Evolutionary conservation across 352 stramenopile species (phyloP), one percentile per base, ranked within the genome.

Genomic region (Phytophthora megakarya): DNA sequence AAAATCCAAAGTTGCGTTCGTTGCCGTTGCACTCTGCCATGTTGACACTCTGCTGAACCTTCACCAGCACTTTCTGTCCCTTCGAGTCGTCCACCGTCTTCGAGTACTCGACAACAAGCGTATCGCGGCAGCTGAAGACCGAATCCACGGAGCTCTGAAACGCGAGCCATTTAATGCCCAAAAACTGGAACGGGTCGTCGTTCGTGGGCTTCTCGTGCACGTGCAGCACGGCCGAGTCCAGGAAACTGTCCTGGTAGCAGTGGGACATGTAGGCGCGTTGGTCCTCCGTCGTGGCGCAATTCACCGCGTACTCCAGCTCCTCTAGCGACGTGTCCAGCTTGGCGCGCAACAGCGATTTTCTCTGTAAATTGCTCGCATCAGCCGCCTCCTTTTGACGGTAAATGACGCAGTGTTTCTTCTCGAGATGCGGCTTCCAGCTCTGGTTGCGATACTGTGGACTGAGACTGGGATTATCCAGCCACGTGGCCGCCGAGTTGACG

Each of bases 181-280:
- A 58, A 44, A 90, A 91, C 45, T 72, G 78, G 64, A 89, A 89
- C 50, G 82, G 72, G 50, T 93, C 84, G 5, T 70, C 84, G 22
- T 56, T 66, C 3, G 63, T 64, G 3, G 70, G 64, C 21, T 75
- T 59, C 32, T 86, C 74, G 19, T 80, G 43, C 10, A 92, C 72
- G 45, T 93, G 78, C n/a, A 95, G 59, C 28, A 95, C 82, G 5
- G 80, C 81, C 16, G 74, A 73, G 67, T 93, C 86, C 19, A 95
- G 61, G 58, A 93, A 93, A 28, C 71, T 77, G 19, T 90, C 77
- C 26, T 89, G 78, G 50, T 89, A 88, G 39, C 82, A 78, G 54
- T 92, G 81, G 11, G 82, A 69, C 65, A 88, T 64, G 59, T 82
- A 77, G 8, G 73, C 72, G 22, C 84, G 84, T 52, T 87, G 73